Base-by-base conservation (phyloP, 352 stramenopile genomes). In the Pythium apleroticum region DNA sequence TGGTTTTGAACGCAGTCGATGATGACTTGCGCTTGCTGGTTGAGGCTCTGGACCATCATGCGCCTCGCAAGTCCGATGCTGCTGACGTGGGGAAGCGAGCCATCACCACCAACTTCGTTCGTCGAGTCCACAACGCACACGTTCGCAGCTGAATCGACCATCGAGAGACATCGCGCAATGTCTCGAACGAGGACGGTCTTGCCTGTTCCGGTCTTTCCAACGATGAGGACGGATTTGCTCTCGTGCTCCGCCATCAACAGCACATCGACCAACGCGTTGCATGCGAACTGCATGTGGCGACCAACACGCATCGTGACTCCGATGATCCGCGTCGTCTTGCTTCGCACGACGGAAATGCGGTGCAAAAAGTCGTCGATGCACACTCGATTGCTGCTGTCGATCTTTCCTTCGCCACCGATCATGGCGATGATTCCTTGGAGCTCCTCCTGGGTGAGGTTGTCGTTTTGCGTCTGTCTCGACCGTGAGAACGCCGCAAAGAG, bases 61-160 rank as follows among this genome's bases (percentile, higher is more conserved):
- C 69, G 69, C 11, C 53, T 64, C 24, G 69, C 60, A 4, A 62
- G 43, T 19, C 63, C 68, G n/a, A 72, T 64, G 58, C 86, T 93
- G 25, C 28, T 10, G 33, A 7, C 50, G 57, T 97, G 88, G 19
- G 82, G 84, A 46, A 90, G 63, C 41, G 84, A 59, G n/a, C 88
- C 86, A 63, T 95, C 86, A 19, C 90, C 88, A 4, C 76, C 86
- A 66, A 97, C 96, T 62, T 97, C 88, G 72, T 96, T 96, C n/a
- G 75, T 90, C 35, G 89, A 96, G 72, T 97, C 91, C n/a, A 97
- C 86, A 33, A 96, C 90, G 20, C 84, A 79, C 12, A 96, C 84
- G 55, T 90, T 95, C 71, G 83, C 72, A 33, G 68, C 41, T 27
- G 17, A 28, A 3, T 49, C 70, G 9, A 65, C 75, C 33, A 74